Evolutionary conservation across 371 early-diverging fungal genomes (phyloP), one percentile per base, ranked within the genome.

Genomic region (Mucor sp.): DNA sequence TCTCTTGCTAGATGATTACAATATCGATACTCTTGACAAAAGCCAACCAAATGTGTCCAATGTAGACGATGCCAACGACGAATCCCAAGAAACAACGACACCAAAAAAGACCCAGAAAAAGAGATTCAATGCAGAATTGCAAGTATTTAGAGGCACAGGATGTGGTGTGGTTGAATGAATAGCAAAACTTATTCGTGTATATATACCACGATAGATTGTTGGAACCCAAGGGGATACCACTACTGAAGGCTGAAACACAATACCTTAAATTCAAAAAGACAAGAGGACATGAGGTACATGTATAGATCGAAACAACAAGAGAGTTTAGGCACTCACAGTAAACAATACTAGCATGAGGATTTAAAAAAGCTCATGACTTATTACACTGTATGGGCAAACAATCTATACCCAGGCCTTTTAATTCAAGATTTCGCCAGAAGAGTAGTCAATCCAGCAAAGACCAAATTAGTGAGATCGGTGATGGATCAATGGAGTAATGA

Each of bases 321-420:
- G 50, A 5, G 17, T 39, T 39, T 25, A 41, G 17, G 19, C 12
- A 23, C 47, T 37, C 3, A 27, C 28, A 33, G 17, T 2, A 27
- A n/a, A 6, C 14, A 0, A 33, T 3, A 41, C 8, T 41, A 80
- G 80, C 75, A 69, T 41, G 53, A 70, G 6, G 82, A 89, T 62
- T 68, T 89, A 55, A 64, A 68, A 8, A 75, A 75, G 30, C 50
- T 89, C 3, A 81, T 89, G 71, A 70, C 75, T 0, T 83, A 80
- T 59, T 89, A 87, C 63, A 80, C 82, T 35, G 58, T 85, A 8
- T 89, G 89, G 89, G 87, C 81, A 0, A 81, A 85, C 62, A 70
- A 74, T 19, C 65, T 89, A 0, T 86, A 74, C 60, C 87, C 89
- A 9, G 77, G 82, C 15, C 59, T 85, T 5, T 60, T 56, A 9